These are phyloP conservation scores for Hemisphaericaspora xylofermentans DNA, from an alignment of 1,139 yeast species.

Conservation along the genomic window DNA sequence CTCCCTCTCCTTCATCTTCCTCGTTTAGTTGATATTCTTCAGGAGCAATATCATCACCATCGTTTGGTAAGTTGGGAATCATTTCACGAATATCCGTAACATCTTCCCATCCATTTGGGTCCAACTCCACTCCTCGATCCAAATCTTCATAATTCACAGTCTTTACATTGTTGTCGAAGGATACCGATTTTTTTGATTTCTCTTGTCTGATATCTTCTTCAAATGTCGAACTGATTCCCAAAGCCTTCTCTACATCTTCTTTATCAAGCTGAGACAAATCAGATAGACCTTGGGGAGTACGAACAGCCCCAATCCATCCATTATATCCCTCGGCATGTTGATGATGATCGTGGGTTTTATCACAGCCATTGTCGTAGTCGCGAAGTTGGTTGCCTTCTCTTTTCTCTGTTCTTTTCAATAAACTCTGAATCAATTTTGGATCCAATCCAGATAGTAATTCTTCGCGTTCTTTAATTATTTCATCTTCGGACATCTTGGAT, in stretches of 20 bases:
- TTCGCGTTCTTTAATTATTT: conserved; percentile 61
- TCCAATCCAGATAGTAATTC: conserved; percentile 68
- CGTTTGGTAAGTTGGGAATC: conserved; percentile 33
- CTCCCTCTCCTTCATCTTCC: conserved; percentile 26
- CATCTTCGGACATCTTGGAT: conserved; percentile 62
- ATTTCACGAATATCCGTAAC: conserved; percentile 36
- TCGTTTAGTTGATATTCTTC: conserved; percentile 21
- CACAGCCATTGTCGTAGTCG: conserved; percentile 12
- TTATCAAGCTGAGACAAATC: conserved; percentile 37
- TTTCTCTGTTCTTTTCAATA: conserved; percentile 44
- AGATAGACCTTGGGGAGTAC: conserved; percentile 33
- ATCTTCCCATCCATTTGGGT: conserved; percentile 46
- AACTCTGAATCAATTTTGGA: conserved; percentile 62
- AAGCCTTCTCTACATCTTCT: conserved; percentile 39
- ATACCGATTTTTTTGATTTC: conserved; percentile 19
- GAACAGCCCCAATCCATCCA: conserved; percentile 73
- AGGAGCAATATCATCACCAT: conserved; percentile 36
- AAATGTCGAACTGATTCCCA: conserved; percentile 26
- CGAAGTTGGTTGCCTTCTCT: conserved; percentile 26
- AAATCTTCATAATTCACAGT: conserved; percentile 41
- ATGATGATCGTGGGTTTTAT: conserved; percentile 24
- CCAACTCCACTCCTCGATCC: conserved; percentile 24
- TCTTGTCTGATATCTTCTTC: conserved; percentile 6
- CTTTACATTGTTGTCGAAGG: conserved; percentile 28
- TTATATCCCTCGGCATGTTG: conserved; percentile 66